These are phyloP conservation scores for Metschnikowia anglica DNA, from an alignment of 805 yeast genomes.

Conservation along the genomic window DNA sequence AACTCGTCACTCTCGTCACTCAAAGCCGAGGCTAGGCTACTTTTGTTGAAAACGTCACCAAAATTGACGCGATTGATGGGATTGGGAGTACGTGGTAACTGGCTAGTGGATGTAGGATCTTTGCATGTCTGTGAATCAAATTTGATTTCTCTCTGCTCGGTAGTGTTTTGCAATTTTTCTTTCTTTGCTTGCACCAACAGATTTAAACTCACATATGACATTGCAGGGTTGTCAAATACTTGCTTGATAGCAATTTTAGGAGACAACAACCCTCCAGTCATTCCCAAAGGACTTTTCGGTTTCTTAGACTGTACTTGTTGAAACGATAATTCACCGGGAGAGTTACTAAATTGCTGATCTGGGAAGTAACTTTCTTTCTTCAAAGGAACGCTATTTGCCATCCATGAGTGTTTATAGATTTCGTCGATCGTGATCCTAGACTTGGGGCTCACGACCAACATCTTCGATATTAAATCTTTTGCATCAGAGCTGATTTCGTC, in stretches of 20 bases:
- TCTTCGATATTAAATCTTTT: conserved; percentile 62
- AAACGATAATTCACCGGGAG: conserved; percentile 1
- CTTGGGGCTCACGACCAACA: conserved; percentile 70
- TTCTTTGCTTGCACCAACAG: conserved; percentile 18
- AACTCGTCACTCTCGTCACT: conserved; percentile 14
- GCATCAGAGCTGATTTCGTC: conserved; percentile 73
- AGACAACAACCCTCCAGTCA: conserved; percentile 15
- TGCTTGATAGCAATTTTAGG: conserved; percentile 36
- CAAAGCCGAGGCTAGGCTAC: conserved; percentile 2
- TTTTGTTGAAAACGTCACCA: conserved; percentile 28
- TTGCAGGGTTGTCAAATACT: conserved; percentile 45
- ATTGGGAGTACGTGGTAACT: conserved; percentile 44
- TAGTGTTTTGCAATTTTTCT: conserved; percentile 12
- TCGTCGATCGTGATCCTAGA: conserved; percentile 70
- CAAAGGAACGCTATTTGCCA: conserved; percentile 26
- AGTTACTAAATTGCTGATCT: conserved; percentile 3
- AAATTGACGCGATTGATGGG: conserved; percentile 35
- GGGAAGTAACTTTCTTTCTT: conserved; percentile 20
- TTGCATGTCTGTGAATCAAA: conserved; percentile 19
- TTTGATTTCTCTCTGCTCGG: conserved; percentile 21
- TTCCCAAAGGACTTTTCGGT: conserved; percentile 12
- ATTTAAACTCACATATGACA: conserved; percentile 26
- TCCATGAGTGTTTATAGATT: conserved; percentile 77
- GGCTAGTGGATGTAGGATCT: conserved; percentile 8
- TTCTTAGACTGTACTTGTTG: conserved; percentile 4